Evolutionary conservation across 192 early-diverging fungal species (phyloP), one percentile per base, ranked within the genome.

Genomic region (Coemansia sp.): DNA sequence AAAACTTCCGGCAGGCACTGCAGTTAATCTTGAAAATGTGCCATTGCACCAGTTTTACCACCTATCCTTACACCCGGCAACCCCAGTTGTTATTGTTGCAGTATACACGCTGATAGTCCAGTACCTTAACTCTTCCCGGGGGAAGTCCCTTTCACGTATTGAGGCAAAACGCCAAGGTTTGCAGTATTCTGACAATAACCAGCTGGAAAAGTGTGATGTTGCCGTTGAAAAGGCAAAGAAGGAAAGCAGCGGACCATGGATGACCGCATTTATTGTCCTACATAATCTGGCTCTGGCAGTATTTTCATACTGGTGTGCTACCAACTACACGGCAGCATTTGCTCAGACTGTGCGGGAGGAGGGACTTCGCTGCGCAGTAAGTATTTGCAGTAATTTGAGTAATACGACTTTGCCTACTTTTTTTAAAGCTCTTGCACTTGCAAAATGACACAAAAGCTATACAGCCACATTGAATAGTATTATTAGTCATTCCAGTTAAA

Each of bases 221-320:
- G 37, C 10, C 24, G 38, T 49, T 21, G 34, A 48, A 3, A 59
- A 40, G 18, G 24, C 27, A 40, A 69, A 39, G 37, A 71, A 58
- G 21, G 57, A 78, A 37, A 37, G 34, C 21, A 78, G 62, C 45
- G 74, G 73, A 11, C 75, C 77, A 23, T 80, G 77, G 66, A 89
- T 94, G 85, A 94, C 87, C 44, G 75, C 81, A 14, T 83, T 91
- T 77, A 87, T 92, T 18, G 84, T 91, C 53, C 61, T 90, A 0
- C 92, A 94, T 72, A 94, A 94, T 62, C 55, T 87, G 63, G 56
- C 73, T 18, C 69, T 94, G 33, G 84, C 83, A 25, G 62, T 81
- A 7, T 94, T 90, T 57, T 91, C 90, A n/a, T 84, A 75, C 23
- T 82, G 85, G 55, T 91, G 88, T 9, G 92, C 91, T 49, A 70